Evolutionary conservation across 805 yeast species (phyloP).

Genomic region (Debaryomyces castellii): DNA sequence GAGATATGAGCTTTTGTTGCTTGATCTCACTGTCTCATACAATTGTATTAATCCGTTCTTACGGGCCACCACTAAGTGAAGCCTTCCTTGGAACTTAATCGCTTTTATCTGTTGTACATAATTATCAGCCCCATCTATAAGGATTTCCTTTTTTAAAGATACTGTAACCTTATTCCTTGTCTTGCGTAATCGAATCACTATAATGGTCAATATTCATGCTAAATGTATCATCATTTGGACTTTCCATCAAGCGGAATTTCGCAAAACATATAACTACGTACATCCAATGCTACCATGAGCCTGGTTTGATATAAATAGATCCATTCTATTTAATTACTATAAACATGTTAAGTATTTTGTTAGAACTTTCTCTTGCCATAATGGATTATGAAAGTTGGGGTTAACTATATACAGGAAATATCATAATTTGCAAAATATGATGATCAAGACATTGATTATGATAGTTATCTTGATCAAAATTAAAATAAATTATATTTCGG

Average conservation of each 20-base stretch:
- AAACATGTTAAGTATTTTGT: neutral
- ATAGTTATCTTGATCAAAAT: too few relatives aligned
- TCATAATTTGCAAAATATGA: neutral
- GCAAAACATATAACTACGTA: constrained; percentile 9
- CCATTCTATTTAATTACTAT: constrained; percentile 7
- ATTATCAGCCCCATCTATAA: constrained; percentile 11
- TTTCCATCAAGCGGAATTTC: neutral
- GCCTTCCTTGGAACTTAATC: constrained; percentile 18
- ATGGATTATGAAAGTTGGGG: neutral
- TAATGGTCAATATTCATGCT: constrained; percentile 12
- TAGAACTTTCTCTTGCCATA: neutral
- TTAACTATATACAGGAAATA: neutral
- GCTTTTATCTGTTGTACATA: constrained; percentile 21
- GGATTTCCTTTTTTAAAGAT: constrained; percentile 15
- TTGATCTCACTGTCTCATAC: constrained; percentile 15
- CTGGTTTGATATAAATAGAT: constrained; percentile 17
- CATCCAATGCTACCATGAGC: constrained; percentile 17
- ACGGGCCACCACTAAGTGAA: constrained; percentile 23
- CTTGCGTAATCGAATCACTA: constrained; percentile 16
- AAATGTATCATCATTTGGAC: neutral
- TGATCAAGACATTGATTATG: too few relatives aligned
- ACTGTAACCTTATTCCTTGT: constrained; percentile 6
- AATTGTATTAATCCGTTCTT: constrained; percentile 29
- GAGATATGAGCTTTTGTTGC: constrained; percentile 12
- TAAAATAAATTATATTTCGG: too few relatives aligned